phyloP scores from a whole-genome alignment of 1,139 yeast genomes.

The Yamadazyma mexicana region DNA sequence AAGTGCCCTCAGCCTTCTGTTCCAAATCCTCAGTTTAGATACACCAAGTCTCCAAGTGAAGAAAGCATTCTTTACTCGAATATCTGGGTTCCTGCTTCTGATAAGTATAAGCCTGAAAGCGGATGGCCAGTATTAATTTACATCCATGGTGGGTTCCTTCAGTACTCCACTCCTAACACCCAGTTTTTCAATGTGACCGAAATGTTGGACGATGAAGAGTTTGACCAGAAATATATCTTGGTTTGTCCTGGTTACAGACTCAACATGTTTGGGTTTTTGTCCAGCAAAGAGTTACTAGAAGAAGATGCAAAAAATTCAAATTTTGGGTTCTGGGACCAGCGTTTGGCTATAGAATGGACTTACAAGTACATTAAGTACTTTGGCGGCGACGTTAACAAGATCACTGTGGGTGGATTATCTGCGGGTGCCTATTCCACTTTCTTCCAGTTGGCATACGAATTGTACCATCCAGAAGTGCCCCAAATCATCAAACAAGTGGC shows the following conservation, averaged over 20 bases:
- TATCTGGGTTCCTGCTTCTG: constrained; percentile 3
- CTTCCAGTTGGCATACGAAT: constrained; percentile 2
- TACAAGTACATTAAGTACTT: constrained; percentile 1
- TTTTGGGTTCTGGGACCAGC: constrained; percentile 3
- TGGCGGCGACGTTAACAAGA: constrained; percentile 1
- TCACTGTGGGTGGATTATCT: constrained; percentile 2
- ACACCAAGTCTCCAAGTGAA: constrained; percentile 2
- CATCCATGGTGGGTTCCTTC: constrained; percentile 2
- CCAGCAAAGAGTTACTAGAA: not conserved
- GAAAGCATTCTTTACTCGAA: not conserved
- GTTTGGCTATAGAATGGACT: constrained; percentile 3
- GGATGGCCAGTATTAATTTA: constrained; percentile 3
- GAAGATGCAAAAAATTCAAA: constrained; percentile 1
- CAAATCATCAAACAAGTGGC: constrained; percentile 4
- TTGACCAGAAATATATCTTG: constrained; percentile 1
- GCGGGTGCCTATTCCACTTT: constrained; percentile 2
- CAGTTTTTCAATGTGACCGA: constrained; percentile 2
- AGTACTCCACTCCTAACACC: constrained; percentile 1
- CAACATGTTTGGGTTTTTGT: constrained; percentile 3
- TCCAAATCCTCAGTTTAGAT: constrained; percentile 3
- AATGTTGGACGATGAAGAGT: constrained; percentile 2
- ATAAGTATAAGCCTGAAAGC: constrained; percentile 1
- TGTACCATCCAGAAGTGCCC: constrained; percentile 2
- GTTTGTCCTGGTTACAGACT: constrained; percentile 3
- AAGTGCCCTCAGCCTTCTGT: constrained; percentile 3